Percentiles rank a stretch among this genome's conserved stretches.
Evolutionary conservation across 2,329 filamentous ascomycete species (phyloP).

Genomic region (Xylariales sp.): DNA sequence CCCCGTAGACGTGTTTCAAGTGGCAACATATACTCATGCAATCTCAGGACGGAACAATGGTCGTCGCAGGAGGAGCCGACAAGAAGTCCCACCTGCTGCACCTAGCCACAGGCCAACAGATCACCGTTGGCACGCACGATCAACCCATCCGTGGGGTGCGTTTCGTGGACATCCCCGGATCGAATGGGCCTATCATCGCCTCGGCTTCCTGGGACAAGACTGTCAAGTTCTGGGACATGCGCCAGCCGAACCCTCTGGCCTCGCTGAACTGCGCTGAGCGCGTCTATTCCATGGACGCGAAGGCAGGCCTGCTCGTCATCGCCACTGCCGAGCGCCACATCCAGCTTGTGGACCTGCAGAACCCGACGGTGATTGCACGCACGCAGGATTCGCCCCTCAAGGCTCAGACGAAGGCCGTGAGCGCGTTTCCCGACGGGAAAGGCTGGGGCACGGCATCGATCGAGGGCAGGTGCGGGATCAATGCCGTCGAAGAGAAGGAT

Average conservation of each 20-base stretch:
- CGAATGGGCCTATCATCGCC: constrained; percentile 21
- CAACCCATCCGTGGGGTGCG: constrained; percentile 28
- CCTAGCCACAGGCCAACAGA: constrained; percentile 21
- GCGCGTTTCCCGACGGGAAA: constrained; percentile 22
- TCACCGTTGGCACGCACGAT: constrained; percentile 23
- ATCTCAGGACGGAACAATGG: constrained; percentile 28
- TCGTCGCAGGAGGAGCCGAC: constrained; percentile 28
- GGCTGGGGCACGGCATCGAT: constrained; percentile 26
- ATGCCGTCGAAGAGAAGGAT: constrained; percentile 16
- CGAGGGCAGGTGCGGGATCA: constrained; percentile 24
- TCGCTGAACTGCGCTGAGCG: constrained; percentile 45
- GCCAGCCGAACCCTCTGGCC: constrained; percentile 36
- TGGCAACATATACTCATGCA: no score
- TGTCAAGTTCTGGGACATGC: constrained; percentile 53
- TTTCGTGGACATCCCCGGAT: constrained; percentile 24
- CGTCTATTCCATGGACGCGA: constrained; percentile 34
- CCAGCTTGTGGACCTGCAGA: constrained; percentile 28
- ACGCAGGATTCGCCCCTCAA: constrained; percentile 19
- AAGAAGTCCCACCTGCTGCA: constrained; percentile 26
- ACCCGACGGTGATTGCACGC: constrained; percentile 15
- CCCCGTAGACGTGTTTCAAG: no score
- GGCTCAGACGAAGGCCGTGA: constrained; percentile 24
- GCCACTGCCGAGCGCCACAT: constrained; percentile 26
- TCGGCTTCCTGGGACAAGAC: constrained; percentile 51
- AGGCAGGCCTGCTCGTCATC: constrained; percentile 22